Evolutionary conservation across 768 basidiomycete species (phyloP), one percentile per base, ranked within the genome.

Genomic region (Kwoniella mangroviensis): DNA sequence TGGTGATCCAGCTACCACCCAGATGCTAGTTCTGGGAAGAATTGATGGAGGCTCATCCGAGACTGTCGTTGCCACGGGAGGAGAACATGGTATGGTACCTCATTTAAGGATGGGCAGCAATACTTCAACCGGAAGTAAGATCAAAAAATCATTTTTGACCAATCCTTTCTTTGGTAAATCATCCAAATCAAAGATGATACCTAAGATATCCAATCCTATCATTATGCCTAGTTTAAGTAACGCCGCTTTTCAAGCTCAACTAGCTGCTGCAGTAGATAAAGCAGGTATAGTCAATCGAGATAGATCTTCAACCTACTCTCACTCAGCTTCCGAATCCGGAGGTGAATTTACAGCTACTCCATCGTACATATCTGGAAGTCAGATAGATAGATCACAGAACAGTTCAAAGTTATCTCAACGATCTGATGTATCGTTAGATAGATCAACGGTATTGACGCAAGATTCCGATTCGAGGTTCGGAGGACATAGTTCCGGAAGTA

Each of bases 231-330:
- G 71, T 15, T 64, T 78, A 13, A 64, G 70, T 7, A 79, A 77
- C 54, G 74, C 75, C 4, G 78, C 74, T 4, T 75, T 75, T 69
- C 77, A 79, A 66, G 75, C 75, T 42, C 73, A 74, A 42, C 59
- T 79, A 2, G 77, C 77, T 28, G 67, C 71, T 7, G 75, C 77
- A 12, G 75, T 79, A 17, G 75, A 79, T 24, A 42, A 65, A 15
- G 71, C 73, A 4, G 77, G 75, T 11, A 79, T 79, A 43, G 70
- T 76, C 26, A 65, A 69, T 3, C 58, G 78, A 17, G 71, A 68
- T 10, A 66, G 54, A 34, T 65, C 70, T 40, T 70, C 57, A 13
- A 28, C 43, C 57, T 40, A 59, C 24, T 65, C 62, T 22, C 56
- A 60, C 40, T 59, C 40, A 15, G 56, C 12, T n/a, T 64, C 49